These are phyloP conservation scores for Albugo laibachii DNA, from an alignment of 352 stramenopile genomes.

Conservation along the genomic window DNA sequence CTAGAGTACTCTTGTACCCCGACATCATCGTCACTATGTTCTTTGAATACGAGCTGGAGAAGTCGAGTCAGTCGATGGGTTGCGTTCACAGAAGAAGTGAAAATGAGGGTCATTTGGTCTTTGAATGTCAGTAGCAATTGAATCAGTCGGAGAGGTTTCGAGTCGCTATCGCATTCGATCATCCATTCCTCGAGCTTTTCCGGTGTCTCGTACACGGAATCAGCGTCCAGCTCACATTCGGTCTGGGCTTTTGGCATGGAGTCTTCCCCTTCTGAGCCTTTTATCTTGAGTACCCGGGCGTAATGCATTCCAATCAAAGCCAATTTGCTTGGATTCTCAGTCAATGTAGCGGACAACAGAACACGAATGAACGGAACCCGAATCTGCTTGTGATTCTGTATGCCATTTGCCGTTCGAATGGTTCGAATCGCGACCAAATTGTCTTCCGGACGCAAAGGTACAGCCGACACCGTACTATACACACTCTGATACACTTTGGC, in stretches of 20 bases:
- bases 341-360: constrained; percentile 95
- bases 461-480: constrained; percentile 11
- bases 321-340: constrained; percentile 91
- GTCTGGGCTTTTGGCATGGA: constrained; percentile 22
- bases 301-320: constrained; percentile 87
- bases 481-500: constrained; percentile 77
- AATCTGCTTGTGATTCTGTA: constrained; percentile 55
- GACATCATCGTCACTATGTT: not conserved
- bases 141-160: constrained; percentile 90
- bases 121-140: constrained; percentile 76
- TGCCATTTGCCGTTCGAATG: constrained; percentile 30
- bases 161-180: constrained; percentile 84
- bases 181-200: constrained; percentile 72
- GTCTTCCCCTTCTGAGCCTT: constrained; percentile 31
- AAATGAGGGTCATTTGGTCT: constrained; percentile 82
- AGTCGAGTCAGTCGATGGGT: constrained; percentile 89
- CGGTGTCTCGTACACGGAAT: constrained; percentile 63
- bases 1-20: constrained; percentile 51
- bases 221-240: constrained; percentile 13
- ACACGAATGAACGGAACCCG: constrained; percentile 85
- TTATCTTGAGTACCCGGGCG: constrained; percentile 85
- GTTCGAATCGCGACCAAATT: constrained; percentile 22
- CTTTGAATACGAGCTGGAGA: constrained; percentile 64
- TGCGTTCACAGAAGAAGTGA: constrained; percentile 92
- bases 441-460: not conserved